Percentiles rank a stretch among this genome's conserved stretches.
Conservation (phyloP, 2,329 filamentous ascomycete species). For the Penicillium sp. region DNA sequence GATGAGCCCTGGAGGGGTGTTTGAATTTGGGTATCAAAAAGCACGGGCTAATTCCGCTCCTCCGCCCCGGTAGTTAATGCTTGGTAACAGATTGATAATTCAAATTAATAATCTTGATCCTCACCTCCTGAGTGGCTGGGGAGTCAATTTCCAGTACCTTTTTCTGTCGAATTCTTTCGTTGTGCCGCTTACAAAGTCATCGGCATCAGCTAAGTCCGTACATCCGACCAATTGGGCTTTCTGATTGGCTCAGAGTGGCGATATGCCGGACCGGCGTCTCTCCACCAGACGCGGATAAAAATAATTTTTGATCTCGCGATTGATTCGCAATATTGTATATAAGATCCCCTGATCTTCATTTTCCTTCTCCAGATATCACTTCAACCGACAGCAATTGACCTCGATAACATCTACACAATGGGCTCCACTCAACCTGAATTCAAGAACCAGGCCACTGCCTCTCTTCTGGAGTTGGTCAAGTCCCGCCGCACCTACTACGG, state of each 20-base stretch:
- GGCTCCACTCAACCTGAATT: slow-evolving; percentile 34
- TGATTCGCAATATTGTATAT: slow-evolving; percentile 1
- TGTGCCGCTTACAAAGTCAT: neutral
- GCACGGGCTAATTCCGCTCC: neutral
- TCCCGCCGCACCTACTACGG: slow-evolving; percentile 33
- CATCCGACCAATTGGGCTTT: neutral
- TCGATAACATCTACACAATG: slow-evolving; percentile 39
- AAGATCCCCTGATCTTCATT: neutral
- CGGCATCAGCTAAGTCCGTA: neutral
- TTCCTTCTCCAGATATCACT: neutral
- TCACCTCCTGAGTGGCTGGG: neutral
- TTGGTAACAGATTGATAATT: neutral
- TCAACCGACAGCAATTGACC: neutral
- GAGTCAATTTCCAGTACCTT: too few relatives aligned
- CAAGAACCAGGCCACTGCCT: slow-evolving; percentile 34
- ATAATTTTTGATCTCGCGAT: neutral
- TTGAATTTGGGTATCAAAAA: neutral
- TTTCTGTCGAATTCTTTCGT: too few relatives aligned
- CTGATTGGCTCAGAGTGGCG: neutral
- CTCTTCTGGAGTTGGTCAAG: slow-evolving; percentile 34
- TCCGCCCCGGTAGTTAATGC: neutral
- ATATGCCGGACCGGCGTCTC: neutral
- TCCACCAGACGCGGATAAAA: neutral
- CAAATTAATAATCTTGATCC: neutral
- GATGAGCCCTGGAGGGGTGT: too few relatives aligned